Conservation (phyloP, 1,284 basidiomycete genomes). For the Ganoderma sinense region DNA sequence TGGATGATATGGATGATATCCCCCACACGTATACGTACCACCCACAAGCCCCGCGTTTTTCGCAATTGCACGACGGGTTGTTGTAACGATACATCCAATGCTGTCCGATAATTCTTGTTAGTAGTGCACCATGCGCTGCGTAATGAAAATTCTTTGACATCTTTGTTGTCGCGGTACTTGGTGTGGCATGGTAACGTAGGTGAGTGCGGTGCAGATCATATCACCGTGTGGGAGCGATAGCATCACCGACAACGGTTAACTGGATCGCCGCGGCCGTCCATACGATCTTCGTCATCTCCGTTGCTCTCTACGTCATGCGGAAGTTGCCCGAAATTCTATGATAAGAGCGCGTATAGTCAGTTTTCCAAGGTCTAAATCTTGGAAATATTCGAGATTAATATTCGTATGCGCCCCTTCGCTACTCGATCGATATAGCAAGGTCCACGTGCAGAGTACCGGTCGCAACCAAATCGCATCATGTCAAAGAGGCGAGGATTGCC, state of each 20-base stretch:
- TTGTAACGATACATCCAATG: slow-evolving; percentile 1
- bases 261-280: not conserved
- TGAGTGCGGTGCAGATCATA: not conserved
- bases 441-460: slow-evolving; percentile 4
- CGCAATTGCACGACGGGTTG: not conserved
- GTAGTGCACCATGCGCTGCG: not conserved
- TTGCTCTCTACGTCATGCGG: not conserved
- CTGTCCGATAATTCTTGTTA: not conserved
- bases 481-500: too few relatives aligned
- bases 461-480: too few relatives aligned
- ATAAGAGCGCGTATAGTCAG: not conserved
- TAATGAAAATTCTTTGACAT: not conserved
- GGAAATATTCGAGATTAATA: not conserved
- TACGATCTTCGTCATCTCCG: not conserved
- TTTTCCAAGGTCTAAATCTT: not conserved
- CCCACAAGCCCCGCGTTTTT: not conserved
- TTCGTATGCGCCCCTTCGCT: not conserved
- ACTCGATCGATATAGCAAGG: not conserved
- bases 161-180: not conserved
- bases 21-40: not conserved
- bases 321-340: not conserved
- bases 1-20: not conserved
- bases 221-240: not conserved
- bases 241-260: not conserved
- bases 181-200: not conserved